Percentiles rank a stretch among this genome's conserved stretches.
Conservation (phyloP, 1,139 yeast species). For the Saccharomycopsis hybrid region DNA sequence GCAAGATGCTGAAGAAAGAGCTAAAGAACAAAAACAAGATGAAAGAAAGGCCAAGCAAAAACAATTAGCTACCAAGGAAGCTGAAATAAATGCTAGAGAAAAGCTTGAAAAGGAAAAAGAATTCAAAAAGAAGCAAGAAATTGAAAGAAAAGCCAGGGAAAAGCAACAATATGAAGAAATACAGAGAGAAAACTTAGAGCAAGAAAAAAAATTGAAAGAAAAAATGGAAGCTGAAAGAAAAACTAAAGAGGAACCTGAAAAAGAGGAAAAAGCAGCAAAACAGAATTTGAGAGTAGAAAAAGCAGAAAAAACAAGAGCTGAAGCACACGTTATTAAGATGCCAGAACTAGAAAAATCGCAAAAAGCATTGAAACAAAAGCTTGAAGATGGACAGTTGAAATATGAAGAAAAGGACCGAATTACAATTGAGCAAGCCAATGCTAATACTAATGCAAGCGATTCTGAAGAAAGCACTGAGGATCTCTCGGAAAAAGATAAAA, state of each 20-base stretch:
- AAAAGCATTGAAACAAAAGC: background rate
- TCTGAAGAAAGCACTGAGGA: background rate
- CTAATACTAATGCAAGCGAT: background rate
- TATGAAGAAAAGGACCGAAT: constrained; percentile 2
- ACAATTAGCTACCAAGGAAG: too few species aligned
- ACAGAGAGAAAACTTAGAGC: background rate
- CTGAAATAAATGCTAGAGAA: too few species aligned
- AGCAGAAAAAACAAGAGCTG: constrained; percentile 1
- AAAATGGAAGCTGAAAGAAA: background rate
- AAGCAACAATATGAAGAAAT: background rate
- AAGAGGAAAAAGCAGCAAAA: background rate
- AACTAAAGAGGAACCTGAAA: background rate
- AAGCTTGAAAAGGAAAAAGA: too few species aligned
- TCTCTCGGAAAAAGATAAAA: background rate
- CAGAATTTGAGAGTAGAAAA: background rate
- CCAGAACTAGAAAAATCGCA: constrained; percentile 1
- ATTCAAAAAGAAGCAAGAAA: too few species aligned
- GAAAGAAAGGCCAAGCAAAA: too few species aligned
- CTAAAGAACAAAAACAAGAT: too few species aligned
- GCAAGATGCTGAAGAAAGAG: background rate
- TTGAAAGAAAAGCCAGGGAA: too few species aligned
- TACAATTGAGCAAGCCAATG: background rate
- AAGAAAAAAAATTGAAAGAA: background rate
- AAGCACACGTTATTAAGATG: background rate
- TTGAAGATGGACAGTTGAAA: background rate